Evolutionary conservation across 202 grass and related monocot species (phyloP).

Genomic region (Tripidium arundinaceum): DNA sequence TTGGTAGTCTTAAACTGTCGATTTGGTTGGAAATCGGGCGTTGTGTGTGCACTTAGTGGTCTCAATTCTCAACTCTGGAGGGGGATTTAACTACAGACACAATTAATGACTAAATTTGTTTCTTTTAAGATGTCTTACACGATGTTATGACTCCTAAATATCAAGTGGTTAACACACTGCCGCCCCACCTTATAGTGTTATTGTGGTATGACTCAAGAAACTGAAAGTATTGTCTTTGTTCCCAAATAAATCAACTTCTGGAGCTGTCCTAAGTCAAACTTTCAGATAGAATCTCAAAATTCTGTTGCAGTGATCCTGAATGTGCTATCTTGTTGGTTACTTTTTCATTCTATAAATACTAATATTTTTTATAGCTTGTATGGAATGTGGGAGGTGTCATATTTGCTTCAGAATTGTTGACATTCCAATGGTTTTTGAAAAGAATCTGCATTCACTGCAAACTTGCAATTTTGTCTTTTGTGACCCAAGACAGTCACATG

Average conservation of each 20-base stretch:
- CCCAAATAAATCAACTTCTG: not conserved
- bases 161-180: not conserved
- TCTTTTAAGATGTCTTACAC: not conserved
- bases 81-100: not conserved
- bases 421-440: not conserved
- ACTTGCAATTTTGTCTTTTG: slow-evolving; percentile 1
- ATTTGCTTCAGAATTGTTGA: slow-evolving; percentile 9
- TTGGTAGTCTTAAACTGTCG: not conserved
- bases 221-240: not conserved
- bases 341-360: not conserved
- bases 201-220: not conserved
- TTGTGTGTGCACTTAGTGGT: not conserved
- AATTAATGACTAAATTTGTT: not conserved
- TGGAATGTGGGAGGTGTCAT: not conserved
- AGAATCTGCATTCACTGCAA: not conserved
- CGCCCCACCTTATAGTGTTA: not conserved
- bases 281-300: not conserved
- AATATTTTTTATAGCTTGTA: not conserved
- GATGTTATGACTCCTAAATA: not conserved
- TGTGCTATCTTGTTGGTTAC: not conserved
- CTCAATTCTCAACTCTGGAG: not conserved
- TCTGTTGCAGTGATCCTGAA: not conserved
- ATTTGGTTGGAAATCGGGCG: not conserved
- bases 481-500: not conserved
- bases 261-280: not conserved